Evolutionary conservation across 495 filamentous ascomycete genomes (phyloP), one percentile per base, ranked within the genome.

Genomic region (Amniculicola lignicola): DNA sequence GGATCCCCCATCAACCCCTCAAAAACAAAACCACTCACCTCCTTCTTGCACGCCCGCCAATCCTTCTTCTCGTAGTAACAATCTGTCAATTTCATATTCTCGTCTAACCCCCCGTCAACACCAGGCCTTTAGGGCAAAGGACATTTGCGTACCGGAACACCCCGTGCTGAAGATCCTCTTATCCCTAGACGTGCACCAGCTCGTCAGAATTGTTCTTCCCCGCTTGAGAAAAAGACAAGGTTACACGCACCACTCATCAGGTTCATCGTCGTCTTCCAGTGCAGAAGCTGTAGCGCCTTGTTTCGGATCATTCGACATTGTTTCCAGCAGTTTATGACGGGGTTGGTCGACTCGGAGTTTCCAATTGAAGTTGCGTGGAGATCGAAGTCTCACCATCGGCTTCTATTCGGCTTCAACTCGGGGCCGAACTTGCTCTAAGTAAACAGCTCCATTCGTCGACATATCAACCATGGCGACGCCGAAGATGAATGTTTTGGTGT

Each of bases 81-180:
- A 70, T 96, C 87, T 43, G 88, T 96, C 85, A 98, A 76, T 64
- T 82, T 95, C 24, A 79, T 75, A 69, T 97, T 95, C 67, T 98
- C 91, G 25, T 74, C 93, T 96, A 57, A 22, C 10, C 41, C 14
- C 3, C 11, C 10, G 21, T 54, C 29, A 57, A 35, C 16, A 49
- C 7, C 5, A 15, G 40, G 22, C 2, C 19, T 21, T 22, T 14
- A 25, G n/a, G 36, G 24, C 9, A 22, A 0, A 31, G 5, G 14
- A 36, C 4, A 9, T 33, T 43, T 42, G 69, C 75, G 54, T 74
- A 96, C 93, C 80, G 69, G 92, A 80, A 63, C 93, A 98, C 24
- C 93, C 93, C 4, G 93, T 97, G 72, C 90, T 96, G 74, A 88
- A 93, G 66, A 98, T 98, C 64, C 93, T 81, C 80, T 96, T 92